Evolutionary conservation across 2,329 filamentous ascomycete genomes (phyloP).

Genomic region (Arachnomyces sp.): DNA sequence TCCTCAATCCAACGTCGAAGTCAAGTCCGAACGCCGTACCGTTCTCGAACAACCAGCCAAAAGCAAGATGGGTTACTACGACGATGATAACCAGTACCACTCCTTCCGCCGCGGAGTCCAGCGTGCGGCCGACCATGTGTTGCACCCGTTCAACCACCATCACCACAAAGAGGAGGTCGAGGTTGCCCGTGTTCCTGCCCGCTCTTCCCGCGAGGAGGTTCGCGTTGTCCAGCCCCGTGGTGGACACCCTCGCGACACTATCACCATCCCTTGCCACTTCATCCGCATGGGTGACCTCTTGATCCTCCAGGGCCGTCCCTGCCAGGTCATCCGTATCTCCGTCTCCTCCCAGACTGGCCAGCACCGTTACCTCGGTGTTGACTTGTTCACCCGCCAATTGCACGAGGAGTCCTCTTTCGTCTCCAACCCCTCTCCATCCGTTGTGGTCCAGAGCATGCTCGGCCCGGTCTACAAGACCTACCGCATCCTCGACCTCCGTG

Average conservation of each 20-base stretch:
- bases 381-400: slow-evolving; percentile 99
- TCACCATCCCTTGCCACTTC: slow-evolving; percentile 98
- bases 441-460: slow-evolving; percentile 98
- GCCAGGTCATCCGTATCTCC: slow-evolving; percentile 99
- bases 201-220: slow-evolving; percentile 40
- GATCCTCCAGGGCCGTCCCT: slow-evolving; percentile 97
- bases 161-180: slow-evolving; percentile 32
- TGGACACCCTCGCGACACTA: slow-evolving; percentile 61
- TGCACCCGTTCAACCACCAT: slow-evolving; percentile 54
- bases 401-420: slow-evolving; percentile 98
- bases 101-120: slow-evolving; percentile 63
- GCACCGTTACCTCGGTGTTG: slow-evolving; percentile 99
- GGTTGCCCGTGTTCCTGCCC: slow-evolving; percentile 34
- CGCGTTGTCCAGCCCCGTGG: slow-evolving; percentile 45
- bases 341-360: slow-evolving; percentile 96
- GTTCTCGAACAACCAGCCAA: slow-evolving; percentile 46
- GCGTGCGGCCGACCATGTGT: slow-evolving; percentile 56
- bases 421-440: slow-evolving; percentile 91
- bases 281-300: slow-evolving; percentile 98
- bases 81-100: slow-evolving; percentile 69
- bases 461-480: slow-evolving; percentile 99
- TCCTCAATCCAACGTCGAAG: slow-evolving; percentile 36
- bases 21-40: slow-evolving; percentile 43
- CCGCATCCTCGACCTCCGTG: slow-evolving; percentile 94
- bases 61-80: slow-evolving; percentile 70